Conservation (phyloP, 768 basidiomycete species). For the Hypsizygus marmoreus region DNA sequence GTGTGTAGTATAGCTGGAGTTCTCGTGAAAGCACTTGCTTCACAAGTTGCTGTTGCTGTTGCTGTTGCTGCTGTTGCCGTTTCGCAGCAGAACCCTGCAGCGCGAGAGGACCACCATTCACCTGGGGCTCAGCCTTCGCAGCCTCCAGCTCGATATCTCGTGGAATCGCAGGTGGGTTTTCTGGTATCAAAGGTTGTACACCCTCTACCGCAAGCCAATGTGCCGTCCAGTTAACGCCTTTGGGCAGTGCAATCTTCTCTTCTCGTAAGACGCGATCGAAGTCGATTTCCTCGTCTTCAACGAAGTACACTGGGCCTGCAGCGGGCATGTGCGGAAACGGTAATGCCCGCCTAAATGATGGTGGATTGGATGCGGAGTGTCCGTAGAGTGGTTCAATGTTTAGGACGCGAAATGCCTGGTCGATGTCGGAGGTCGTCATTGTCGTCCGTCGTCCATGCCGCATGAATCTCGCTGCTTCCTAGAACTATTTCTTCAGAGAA, state of each 20-base stretch:
- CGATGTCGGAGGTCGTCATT: slow-evolving; percentile 87
- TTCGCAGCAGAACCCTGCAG: slow-evolving; percentile 29
- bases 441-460: slow-evolving; percentile 90
- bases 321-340: slow-evolving; percentile 51
- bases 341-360: slow-evolving; percentile 60
- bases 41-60: slow-evolving; percentile 74
- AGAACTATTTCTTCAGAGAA: slow-evolving; percentile 15
- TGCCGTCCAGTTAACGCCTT: slow-evolving; percentile 84
- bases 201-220: slow-evolving; percentile 99
- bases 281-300: slow-evolving; percentile 97
- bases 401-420: slow-evolving; percentile 88
- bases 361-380: slow-evolving; percentile 66
- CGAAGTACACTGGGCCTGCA: slow-evolving; percentile 82
- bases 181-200: slow-evolving; percentile 57
- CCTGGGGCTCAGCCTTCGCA: slow-evolving; percentile 30
- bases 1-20: slow-evolving; percentile 91
- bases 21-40: slow-evolving; percentile 93
- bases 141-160: slow-evolving; percentile 30
- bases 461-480: slow-evolving; percentile 98
- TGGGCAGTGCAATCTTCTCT: slow-evolving; percentile 80
- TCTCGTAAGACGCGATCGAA: slow-evolving; percentile 89
- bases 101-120: slow-evolving; percentile 19
- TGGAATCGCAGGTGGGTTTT: slow-evolving; percentile 23
- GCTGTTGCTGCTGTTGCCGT: slow-evolving; percentile 46
- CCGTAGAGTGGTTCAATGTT: slow-evolving; percentile 97